These are phyloP conservation scores for Saccharomyces jurei DNA, from an alignment of 805 yeast genomes.

Conservation along the genomic window DNA sequence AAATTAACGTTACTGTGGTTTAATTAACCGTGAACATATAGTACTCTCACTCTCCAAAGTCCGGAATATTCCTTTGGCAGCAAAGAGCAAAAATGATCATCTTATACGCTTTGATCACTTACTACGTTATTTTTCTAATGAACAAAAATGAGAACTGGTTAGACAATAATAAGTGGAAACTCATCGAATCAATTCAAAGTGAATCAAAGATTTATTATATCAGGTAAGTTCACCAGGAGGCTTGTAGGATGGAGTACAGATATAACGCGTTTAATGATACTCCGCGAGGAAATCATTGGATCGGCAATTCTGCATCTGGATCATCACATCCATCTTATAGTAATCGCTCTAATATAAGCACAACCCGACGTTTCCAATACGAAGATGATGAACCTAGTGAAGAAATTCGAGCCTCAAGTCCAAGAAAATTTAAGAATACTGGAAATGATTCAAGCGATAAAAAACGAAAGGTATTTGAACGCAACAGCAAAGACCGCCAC, in stretches of 20 bases:
- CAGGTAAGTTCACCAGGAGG: background rate
- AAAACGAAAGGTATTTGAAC: background rate
- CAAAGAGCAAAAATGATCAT: background rate
- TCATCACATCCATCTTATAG: slow-evolving; percentile 7
- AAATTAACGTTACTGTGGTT: background rate
- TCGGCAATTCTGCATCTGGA: slow-evolving; percentile 14
- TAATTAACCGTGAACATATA: too few relatives aligned
- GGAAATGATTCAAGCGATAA: background rate
- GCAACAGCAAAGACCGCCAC: background rate
- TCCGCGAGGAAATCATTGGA: slow-evolving; percentile 28
- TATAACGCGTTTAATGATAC: slow-evolving; percentile 17
- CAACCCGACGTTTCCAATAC: slow-evolving; percentile 12
- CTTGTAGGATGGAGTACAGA: slow-evolving; percentile 6
- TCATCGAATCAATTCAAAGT: background rate
- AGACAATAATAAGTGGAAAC: background rate
- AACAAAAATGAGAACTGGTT: background rate
- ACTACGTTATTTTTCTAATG: background rate
- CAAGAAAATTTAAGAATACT: background rate
- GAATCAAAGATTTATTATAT: background rate
- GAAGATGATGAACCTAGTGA: background rate
- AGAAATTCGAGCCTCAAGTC: background rate
- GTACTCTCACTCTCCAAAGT: background rate
- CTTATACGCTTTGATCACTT: background rate
- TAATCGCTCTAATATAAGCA: background rate
- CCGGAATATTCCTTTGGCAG: too few relatives aligned